Evolutionary conservation across 345 rosid species (phyloP).

Genomic region (Cochlearia excelsa): DNA sequence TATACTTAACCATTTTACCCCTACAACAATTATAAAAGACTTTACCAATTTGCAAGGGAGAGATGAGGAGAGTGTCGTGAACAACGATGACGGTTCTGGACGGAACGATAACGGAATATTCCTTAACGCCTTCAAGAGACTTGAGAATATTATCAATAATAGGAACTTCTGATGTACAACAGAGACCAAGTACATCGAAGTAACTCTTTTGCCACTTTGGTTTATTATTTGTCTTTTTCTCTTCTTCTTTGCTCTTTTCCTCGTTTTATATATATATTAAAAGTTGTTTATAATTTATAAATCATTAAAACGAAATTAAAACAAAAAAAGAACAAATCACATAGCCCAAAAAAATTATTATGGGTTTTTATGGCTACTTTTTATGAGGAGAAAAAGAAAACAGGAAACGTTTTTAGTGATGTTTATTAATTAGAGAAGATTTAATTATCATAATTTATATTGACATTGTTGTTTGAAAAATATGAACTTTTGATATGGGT

Average conservation of each 20-base stretch:
- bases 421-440: too few species aligned
- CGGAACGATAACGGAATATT: slow-evolving; percentile 68
- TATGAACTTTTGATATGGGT: too few species aligned
- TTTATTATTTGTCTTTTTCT: slow-evolving; percentile 16
- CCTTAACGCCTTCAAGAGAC: slow-evolving; percentile 67
- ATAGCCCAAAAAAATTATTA: too few species aligned
- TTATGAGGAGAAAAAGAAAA: not conserved
- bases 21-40: too few species aligned
- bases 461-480: too few species aligned
- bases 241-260: slow-evolving; percentile 21
- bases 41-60: slow-evolving; percentile 73
- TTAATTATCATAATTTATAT: too few species aligned
- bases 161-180: slow-evolving; percentile 88
- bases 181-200: slow-evolving; percentile 78
- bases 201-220: slow-evolving; percentile 65
- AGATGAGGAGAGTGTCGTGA: slow-evolving; percentile 65
- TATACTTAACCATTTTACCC: too few species aligned
- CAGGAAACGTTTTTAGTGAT: too few species aligned
- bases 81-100: slow-evolving; percentile 79
- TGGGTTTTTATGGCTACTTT: not conserved
- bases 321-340: too few species aligned
- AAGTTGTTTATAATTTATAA: not conserved
- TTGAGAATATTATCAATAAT: slow-evolving; percentile 63
- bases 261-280: not conserved
- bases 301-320: too few species aligned